Percentiles rank a stretch among this genome's conserved stretches.
Evolutionary conservation across 2,329 filamentous ascomycete species (phyloP).

Genomic region (Dothiorella sarmentorum): DNA sequence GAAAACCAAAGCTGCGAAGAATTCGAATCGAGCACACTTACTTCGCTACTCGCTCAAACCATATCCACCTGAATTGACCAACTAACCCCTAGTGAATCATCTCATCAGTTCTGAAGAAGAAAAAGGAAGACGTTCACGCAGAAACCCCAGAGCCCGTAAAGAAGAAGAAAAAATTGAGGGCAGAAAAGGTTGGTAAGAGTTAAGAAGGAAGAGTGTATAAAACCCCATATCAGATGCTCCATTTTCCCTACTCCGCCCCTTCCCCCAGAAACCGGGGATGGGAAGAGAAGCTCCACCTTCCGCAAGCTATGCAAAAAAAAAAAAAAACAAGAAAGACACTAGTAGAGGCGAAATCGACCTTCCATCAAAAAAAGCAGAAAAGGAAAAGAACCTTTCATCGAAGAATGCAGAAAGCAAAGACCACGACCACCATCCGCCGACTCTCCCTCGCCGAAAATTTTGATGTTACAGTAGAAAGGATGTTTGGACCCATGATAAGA

Average conservation of each 20-base stretch:
- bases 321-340: neutral
- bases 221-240: slow-evolving; percentile 4
- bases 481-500: neutral
- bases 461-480: slow-evolving; percentile 1
- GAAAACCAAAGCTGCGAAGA: too few species aligned
- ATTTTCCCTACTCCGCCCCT: neutral
- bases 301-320: slow-evolving; percentile 13
- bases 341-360: too few species aligned
- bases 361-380: neutral
- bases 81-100: too few species aligned
- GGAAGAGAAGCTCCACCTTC: neutral
- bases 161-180: too few species aligned
- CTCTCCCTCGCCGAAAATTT: neutral
- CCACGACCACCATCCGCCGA: neutral
- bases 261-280: neutral
- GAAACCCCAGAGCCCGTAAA: too few species aligned
- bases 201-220: neutral
- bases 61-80: too few species aligned
- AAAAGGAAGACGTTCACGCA: too few species aligned
- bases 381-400: neutral
- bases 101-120: too few species aligned
- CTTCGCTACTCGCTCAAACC: too few species aligned
- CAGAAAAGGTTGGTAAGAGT: too few species aligned
- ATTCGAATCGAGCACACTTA: too few species aligned
- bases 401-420: neutral